Base-by-base conservation (phyloP, 2,329 filamentous ascomycete species). In the Dryadomyces quercus-mongolicae region DNA sequence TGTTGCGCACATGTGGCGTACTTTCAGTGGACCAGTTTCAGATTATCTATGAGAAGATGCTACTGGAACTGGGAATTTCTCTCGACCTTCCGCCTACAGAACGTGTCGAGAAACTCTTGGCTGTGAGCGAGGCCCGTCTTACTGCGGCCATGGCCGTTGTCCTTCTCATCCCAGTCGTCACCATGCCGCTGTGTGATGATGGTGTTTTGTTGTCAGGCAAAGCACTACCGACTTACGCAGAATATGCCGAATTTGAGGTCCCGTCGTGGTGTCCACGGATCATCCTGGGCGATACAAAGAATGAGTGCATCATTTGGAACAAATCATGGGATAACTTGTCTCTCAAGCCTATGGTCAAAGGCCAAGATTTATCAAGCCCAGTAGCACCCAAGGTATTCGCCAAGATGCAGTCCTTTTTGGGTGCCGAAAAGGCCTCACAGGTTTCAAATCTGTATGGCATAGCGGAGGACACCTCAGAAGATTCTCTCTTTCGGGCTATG, bases 301-400 rank as follows among this genome's bases (percentile, higher is more conserved):
- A 57, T 36, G 59, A 62, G 52, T 54, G 57, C 51, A 57, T 62
- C 40, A 61, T 62, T 38, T 62, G 61, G 60, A 62, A 62, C 51
- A 62, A 62, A 48, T 47, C 49, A 6, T 58, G 52, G 52, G 49
- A 34, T 15, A 34, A 49, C 22, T 31, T 56, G 47, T 40, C 45
- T 31, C 22, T 15, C n/a, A 2, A 42, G 16, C 18, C 36, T 8
- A 10, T 18, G n/a, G 15, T 49, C 25, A 13, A 20, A 7, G 52
- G 49, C 45, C 31, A 44, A 9, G 55, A 54, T 22, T 46, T 56
- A n/a, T 40, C 53, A 6, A 49, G 22, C 12, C 55, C 57, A 3
- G 34, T 46, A n/a, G 47, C 59, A 15, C 43, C 55, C 12, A 18
- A 12, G 2, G 49, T 54, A 0, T 13, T 60, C 5, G 31, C n/a